phyloP scores from a whole-genome alignment of 2,329 filamentous ascomycete species.

The Blumeria graminis region DNA sequence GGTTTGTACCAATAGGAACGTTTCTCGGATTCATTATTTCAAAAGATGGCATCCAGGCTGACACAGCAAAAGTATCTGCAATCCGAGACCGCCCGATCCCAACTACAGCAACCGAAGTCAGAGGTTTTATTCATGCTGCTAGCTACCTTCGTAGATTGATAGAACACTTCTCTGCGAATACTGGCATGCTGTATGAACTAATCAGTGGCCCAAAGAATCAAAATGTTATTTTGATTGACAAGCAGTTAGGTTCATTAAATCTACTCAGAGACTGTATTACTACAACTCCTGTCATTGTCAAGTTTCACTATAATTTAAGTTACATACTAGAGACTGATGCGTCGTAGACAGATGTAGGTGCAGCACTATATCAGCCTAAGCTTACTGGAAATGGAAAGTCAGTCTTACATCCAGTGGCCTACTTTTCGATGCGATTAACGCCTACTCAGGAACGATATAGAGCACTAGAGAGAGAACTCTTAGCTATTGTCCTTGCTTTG shows the following conservation, averaged over 20 bases:
- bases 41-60: not conserved
- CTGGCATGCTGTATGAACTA: not conserved
- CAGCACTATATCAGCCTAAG: not conserved
- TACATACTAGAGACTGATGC: not conserved
- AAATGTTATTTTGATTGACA: not conserved
- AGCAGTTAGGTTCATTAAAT: not conserved
- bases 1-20: not conserved
- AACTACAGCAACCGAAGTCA: not conserved
- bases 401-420: slow-evolving; percentile 1
- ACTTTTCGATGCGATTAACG: not conserved
- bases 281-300: not conserved
- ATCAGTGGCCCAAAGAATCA: not conserved
- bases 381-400: not conserved
- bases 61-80: not conserved
- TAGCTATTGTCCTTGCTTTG: slow-evolving; percentile 1
- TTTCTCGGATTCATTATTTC: not conserved
- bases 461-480: not conserved
- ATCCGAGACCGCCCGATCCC: not conserved
- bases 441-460: not conserved
- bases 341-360: not conserved
- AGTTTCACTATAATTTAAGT: not conserved
- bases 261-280: not conserved
- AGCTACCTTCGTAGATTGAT: not conserved
- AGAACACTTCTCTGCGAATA: not conserved
- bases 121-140: not conserved